Evolutionary conservation across 208 protist genomes (phyloP).

Genomic region (Acanthamoeba castellanii): DNA sequence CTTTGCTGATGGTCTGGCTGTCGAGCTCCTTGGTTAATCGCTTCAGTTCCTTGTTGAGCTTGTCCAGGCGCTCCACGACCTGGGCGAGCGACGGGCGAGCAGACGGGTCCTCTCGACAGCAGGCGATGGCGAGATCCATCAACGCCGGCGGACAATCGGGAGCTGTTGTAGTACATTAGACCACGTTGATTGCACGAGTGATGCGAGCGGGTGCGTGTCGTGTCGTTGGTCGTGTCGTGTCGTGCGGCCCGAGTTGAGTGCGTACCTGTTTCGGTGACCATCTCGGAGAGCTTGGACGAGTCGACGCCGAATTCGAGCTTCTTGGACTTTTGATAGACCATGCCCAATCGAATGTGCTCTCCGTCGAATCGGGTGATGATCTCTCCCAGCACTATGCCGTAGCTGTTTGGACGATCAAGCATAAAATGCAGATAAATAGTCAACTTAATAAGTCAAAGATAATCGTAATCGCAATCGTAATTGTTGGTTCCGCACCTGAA

Average conservation of each 20-base stretch:
- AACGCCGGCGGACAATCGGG: constrained; percentile 50
- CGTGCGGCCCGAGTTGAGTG: background rate
- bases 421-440: background rate
- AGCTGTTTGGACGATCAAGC: background rate
- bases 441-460: background rate
- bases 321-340: constrained; percentile 54
- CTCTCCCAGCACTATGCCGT: constrained; percentile 51
- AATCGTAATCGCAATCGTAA: background rate
- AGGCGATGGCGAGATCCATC: constrained; percentile 46
- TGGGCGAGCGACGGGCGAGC: constrained; percentile 34
- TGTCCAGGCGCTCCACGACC: constrained; percentile 17
- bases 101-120: constrained; percentile 39
- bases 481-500: background rate
- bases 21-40: background rate
- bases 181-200: background rate
- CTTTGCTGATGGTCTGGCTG: background rate
- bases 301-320: constrained; percentile 66
- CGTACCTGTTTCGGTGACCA: background rate
- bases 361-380: constrained; percentile 1
- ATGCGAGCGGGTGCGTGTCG: too few relatives aligned
- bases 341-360: constrained; percentile 55
- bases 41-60: constrained; percentile 45
- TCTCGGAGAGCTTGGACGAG: constrained; percentile 5
- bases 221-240: background rate
- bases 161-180: background rate